Evolutionary conservation across 225 moss, liverwort and hornwort genomes (phyloP), one percentile per base, ranked within the genome.

Genomic region (Polytrichum commune): DNA sequence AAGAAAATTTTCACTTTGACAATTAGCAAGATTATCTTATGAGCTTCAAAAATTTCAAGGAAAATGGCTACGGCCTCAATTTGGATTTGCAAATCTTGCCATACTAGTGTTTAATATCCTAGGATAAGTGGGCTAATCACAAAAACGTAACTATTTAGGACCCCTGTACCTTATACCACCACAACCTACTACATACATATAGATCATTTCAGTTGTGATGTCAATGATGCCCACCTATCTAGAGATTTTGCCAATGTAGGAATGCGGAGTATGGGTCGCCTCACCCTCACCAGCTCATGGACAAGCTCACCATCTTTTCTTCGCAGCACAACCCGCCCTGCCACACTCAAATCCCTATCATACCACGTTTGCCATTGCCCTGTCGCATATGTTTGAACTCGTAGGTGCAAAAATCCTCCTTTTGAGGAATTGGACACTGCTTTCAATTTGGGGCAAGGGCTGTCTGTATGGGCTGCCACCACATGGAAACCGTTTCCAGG

Each of bases 311-410:
- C 85, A 65, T 85, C 91, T 79, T 82, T 89, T 60, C 89, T 80
- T 66, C 90, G 74, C 56, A 89, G 83, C 72, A 93, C 27, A 69
- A 91, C 93, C 38, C 91, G 91, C 54, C 93, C 93, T 65, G 93
- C 91, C 68, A 93, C 81, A 64, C 91, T 93, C 19, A 93, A 74
- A 80, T 93, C 93, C 64, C 93, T 81, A 68, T 93, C 93, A 77
- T 85, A 93, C 93, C 93, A 93, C 23, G 93, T 82, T 70, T 93
- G 91, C 93, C 93, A 93, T 79, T 89, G 71, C 19, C 93, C 93
- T 62, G 80, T 74, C 76, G 91, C 93, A 66, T 91, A 91, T 35
- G 93, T 85, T 64, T 93, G 93, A n/a, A 93, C 93, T 30, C 91
- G 89, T 35, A 93, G 77, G 67, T 89, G 80, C 74, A 93, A 63